Conservation (phyloP, 495 filamentous ascomycete species). For the Penicillium ochrochloron region DNA sequence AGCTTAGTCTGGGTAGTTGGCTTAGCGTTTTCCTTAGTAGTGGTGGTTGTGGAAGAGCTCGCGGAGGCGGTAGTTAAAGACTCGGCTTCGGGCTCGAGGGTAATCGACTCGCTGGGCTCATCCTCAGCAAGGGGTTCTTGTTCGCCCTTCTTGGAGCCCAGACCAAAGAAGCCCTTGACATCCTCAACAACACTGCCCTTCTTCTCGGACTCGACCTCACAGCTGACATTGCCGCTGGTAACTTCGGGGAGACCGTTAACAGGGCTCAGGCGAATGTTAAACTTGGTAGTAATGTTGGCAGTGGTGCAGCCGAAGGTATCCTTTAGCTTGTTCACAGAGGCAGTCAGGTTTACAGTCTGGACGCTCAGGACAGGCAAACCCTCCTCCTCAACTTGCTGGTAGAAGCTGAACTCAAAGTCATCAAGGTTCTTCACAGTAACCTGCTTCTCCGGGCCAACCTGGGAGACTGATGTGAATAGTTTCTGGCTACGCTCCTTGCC, state of each 20-base stretch:
- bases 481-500: conserved; percentile 69
- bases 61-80: conserved; percentile 49
- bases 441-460: conserved; percentile 80
- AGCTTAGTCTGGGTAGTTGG: conserved; percentile 62
- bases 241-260: conserved; percentile 86
- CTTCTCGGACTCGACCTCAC: conserved; percentile 75
- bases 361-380: conserved; percentile 59
- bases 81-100: conserved; percentile 55
- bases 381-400: conserved; percentile 65
- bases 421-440: conserved; percentile 84
- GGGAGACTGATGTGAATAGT: conserved; percentile 80
- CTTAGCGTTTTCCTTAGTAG: conserved; percentile 54
- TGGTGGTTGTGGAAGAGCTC: conserved; percentile 51
- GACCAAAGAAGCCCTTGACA: conserved; percentile 93
- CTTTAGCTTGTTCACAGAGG: conserved; percentile 72
- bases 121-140: conserved; percentile 77
- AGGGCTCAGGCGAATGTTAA: conserved; percentile 70
- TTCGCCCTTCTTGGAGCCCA: conserved; percentile 82
- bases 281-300: conserved; percentile 78
- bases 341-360: conserved; percentile 82
- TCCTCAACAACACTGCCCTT: conserved; percentile 80
- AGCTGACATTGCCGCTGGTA: conserved; percentile 75
- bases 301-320: conserved; percentile 75
- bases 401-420: conserved; percentile 82
- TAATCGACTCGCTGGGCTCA: conserved; percentile 52